Base-by-base conservation (phyloP, 768 basidiomycete species). In the Leccinum fibrillosum region DNA sequence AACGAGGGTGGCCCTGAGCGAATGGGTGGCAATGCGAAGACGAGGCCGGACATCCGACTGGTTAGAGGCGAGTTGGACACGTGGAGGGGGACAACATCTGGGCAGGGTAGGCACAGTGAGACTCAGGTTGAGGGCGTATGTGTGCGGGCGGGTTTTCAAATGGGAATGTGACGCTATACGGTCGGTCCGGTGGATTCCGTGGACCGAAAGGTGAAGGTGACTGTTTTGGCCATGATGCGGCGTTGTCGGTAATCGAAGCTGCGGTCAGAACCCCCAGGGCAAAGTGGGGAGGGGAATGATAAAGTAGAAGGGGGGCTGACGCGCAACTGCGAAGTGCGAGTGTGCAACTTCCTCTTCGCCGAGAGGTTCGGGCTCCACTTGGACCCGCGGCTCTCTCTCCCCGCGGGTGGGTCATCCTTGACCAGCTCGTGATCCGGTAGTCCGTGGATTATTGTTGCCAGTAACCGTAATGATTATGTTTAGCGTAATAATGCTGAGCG, bases 81-180 rank as follows among this genome's bases (percentile, higher is more conserved):
- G 57, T 61, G 65, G 44, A 17, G 35, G 25, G 35, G 21, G 21
- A 51, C 30, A 21, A 19, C 25, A 37, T 45, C 25, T 50, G 49
- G 49, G 23, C 44, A 52, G 45, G 52, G 54, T 48, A 47, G 25
- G 49, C 44, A 26, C 11, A 19, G 32, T 12, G 19, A 37, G 26
- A 34, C 48, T 53, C 66, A 65, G 66, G 66, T 68, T 63, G 66
- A 59, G 64, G 66, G 66, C 51, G 49, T 32, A 15, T 10, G 23
- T 32, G 53, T 52, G n/a, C 45, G 54, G 50, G 30, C 15, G 39
- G 48, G 48, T 47, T 56, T 64, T 57, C 52, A 64, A 63, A 48
- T 63, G 51, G 23, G 6, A 1, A 28, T 49, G 47, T 32, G 45
- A 25, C 23, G 54, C 39, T 52, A 10, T 26, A 15, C 21, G 21